Percentiles rank a stretch among this genome's conserved stretches.
phyloP scores from a whole-genome alignment of 768 basidiomycete genomes.

The Myochromella boudieri region DNA sequence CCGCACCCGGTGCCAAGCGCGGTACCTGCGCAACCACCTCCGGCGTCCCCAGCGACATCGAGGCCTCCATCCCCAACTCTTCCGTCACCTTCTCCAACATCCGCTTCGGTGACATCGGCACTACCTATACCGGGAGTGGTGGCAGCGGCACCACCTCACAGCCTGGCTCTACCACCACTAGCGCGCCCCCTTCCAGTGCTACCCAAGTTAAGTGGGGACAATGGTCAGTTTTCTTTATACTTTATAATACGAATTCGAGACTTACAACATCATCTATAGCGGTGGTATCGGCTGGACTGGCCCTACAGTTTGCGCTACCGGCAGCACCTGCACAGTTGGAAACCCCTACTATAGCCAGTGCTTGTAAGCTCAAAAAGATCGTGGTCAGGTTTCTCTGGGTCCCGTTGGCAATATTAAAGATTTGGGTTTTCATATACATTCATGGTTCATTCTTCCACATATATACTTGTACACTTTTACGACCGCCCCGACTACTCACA shows the following conservation, averaged over 20 bases:
- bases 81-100: conserved; percentile 56
- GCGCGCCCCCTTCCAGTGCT: conserved; percentile 21
- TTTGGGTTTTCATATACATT: too few relatives aligned
- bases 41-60: conserved; percentile 45
- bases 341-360: conserved; percentile 34
- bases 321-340: conserved; percentile 24
- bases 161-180: conserved; percentile 18
- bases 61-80: conserved; percentile 35
- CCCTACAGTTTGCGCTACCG: conserved; percentile 28
- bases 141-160: background rate
- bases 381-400: background rate
- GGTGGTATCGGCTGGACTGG: conserved; percentile 27
- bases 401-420: background rate
- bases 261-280: conserved; percentile 11
- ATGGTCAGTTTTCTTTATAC: conserved; percentile 28
- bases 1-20: conserved; percentile 44
- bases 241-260: background rate
- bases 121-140: conserved; percentile 11
- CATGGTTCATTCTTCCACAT: too few relatives aligned
- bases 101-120: conserved; percentile 45
- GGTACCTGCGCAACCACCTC: conserved; percentile 49
- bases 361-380: background rate
- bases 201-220: conserved; percentile 35
- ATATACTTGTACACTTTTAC: background rate
- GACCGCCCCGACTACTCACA: background rate